phyloP scores from a whole-genome alignment of 169 alveolate genomes.

The Plasmodium blacklocki region DNA sequence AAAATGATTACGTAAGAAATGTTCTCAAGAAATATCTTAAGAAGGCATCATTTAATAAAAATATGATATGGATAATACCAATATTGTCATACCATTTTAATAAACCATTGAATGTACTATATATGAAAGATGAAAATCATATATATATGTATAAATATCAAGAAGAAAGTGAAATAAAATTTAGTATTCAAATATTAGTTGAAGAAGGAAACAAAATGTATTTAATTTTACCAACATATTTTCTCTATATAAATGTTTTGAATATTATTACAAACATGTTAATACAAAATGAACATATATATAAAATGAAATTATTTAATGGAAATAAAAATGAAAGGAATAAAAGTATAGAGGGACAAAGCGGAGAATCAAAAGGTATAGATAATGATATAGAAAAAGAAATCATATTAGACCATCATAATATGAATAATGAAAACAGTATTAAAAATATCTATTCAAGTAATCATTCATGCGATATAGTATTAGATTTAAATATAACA shows the following conservation, averaged over 20 bases:
- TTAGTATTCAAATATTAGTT: constrained; percentile 63
- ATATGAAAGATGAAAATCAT: constrained; percentile 14
- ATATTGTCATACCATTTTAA: constrained; percentile 46
- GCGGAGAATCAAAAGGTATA: too few relatives aligned
- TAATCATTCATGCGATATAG: constrained; percentile 1
- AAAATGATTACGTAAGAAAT: constrained; percentile 10
- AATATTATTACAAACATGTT: constrained; percentile 30
- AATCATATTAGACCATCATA: too few relatives aligned
- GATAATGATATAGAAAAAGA: too few relatives aligned
- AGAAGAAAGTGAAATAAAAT: constrained; percentile 30
- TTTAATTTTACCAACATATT: constrained; percentile 65
- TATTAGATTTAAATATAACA: constrained; percentile 28
- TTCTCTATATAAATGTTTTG: constrained; percentile 35
- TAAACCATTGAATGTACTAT: constrained; percentile 32
- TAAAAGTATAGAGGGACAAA: too few relatives aligned
- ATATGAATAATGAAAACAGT: constrained; percentile 5
- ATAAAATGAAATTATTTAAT: too few relatives aligned
- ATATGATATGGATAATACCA: constrained; percentile 76
- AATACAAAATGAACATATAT: constrained; percentile 22
- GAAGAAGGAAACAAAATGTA: constrained; percentile 39
- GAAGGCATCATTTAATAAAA: constrained; percentile 30
- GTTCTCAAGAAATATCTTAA: constrained; percentile 20
- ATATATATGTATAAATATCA: constrained; percentile 62
- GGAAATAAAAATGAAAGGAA: too few relatives aligned
- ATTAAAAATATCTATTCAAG: not conserved